Conservation (phyloP, 2,329 filamentous ascomycete genomes). For the Orbilia quercus region DNA sequence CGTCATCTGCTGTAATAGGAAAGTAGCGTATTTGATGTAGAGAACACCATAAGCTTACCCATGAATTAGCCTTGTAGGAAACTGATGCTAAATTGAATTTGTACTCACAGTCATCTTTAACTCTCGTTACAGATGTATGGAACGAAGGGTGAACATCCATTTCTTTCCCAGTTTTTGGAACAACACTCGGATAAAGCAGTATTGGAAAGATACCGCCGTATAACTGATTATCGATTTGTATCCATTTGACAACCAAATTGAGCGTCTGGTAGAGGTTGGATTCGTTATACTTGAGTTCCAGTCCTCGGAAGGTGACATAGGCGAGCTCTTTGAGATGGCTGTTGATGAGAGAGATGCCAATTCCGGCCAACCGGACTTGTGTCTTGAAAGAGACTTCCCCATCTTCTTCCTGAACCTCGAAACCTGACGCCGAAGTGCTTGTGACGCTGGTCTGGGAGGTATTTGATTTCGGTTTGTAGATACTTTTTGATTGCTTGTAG, state of each 20-base stretch:
- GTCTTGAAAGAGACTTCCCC: slow-evolving; percentile 89
- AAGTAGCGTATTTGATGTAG: slow-evolving; percentile 97
- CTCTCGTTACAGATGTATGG: slow-evolving; percentile 87
- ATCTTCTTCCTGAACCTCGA: slow-evolving; percentile 93
- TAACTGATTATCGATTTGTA: slow-evolving; percentile 97
- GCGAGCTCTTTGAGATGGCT: slow-evolving; percentile 89
- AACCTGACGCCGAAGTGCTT: slow-evolving; percentile 74
- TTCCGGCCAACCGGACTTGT: slow-evolving; percentile 85
- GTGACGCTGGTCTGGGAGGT: slow-evolving; percentile 70
- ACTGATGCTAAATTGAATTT: not conserved
- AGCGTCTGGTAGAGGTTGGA: slow-evolving; percentile 94
- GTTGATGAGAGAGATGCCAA: slow-evolving; percentile 94
- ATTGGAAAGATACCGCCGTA: slow-evolving; percentile 99
- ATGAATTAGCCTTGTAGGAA: not conserved
- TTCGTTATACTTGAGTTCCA: slow-evolving; percentile 89
- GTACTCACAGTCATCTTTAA: slow-evolving; percentile 83
- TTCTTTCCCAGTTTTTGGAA: slow-evolving; percentile 95
- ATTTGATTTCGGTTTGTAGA: slow-evolving; percentile 77
- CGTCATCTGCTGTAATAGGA: slow-evolving; percentile 97
- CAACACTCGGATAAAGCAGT: slow-evolving; percentile 94
- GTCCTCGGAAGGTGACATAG: slow-evolving; percentile 91
- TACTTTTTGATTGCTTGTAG: slow-evolving; percentile 89
- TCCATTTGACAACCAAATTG: slow-evolving; percentile 94
- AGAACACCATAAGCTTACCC: slow-evolving; percentile 81
- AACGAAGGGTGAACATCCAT: slow-evolving; percentile 96